These are phyloP conservation scores for Kazachstania sp. DNA, from an alignment of 1,139 yeast species.

Conservation along the genomic window DNA sequence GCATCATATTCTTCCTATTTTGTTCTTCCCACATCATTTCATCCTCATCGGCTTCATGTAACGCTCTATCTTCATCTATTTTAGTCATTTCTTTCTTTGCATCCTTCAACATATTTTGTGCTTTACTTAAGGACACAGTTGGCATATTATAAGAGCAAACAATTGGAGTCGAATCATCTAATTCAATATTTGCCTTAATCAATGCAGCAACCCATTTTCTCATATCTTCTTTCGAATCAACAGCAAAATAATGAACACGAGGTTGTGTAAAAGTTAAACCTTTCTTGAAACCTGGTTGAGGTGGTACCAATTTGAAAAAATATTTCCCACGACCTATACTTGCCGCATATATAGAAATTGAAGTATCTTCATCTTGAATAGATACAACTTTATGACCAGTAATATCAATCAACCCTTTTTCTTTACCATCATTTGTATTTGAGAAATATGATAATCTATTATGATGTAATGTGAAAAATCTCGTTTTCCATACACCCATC, in stretches of 20 bases:
- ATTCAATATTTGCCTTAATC: constrained; percentile 91
- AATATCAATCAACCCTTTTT: constrained; percentile 88
- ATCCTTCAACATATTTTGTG: constrained; percentile 75
- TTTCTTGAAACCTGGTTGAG: constrained; percentile 94
- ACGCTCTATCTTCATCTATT: constrained; percentile 37
- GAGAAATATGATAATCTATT: constrained; percentile 85
- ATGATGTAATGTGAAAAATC: constrained; percentile 86
- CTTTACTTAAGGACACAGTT: constrained; percentile 75
- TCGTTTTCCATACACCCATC: constrained; percentile 79
- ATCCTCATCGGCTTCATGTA: constrained; percentile 16
- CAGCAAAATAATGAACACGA: constrained; percentile 90
- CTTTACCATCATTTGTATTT: constrained; percentile 65
- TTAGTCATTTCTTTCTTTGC: constrained; percentile 64
- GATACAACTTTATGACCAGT: constrained; percentile 90
- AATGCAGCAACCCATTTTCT: constrained; percentile 89
- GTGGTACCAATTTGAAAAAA: constrained; percentile 90
- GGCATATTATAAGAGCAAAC: constrained; percentile 91
- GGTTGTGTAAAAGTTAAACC: constrained; percentile 96
- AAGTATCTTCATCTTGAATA: constrained; percentile 59
- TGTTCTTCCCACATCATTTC: constrained; percentile 16
- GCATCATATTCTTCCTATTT: constrained; percentile 7
- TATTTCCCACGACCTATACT: constrained; percentile 89
- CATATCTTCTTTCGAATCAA: constrained; percentile 84
- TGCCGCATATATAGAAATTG: constrained; percentile 81
- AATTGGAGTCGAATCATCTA: constrained; percentile 87